Evolutionary conservation across 139 green algal species (phyloP), one percentile per base, ranked within the genome.

Genomic region (Desmodesmus armatus): DNA sequence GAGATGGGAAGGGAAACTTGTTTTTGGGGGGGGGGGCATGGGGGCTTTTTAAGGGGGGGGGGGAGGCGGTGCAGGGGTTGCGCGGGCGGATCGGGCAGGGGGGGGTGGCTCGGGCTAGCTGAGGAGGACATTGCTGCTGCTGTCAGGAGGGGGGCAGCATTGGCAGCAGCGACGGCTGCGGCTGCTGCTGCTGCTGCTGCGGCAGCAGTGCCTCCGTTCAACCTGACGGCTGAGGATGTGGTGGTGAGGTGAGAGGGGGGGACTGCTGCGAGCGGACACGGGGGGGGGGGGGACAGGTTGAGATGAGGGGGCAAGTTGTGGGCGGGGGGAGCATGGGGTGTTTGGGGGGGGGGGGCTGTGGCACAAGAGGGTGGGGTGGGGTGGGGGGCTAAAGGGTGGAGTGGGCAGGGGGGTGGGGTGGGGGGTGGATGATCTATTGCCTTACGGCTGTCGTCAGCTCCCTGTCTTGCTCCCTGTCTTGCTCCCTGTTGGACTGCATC

Each of bases 61-160:
- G n/a, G n/a, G n/a, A n/a, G n/a, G n/a, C n/a, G n/a, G n/a, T n/a
- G n/a, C n/a, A n/a, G n/a, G n/a, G n/a, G n/a, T n/a, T n/a, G n/a
- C n/a, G n/a, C n/a, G n/a, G n/a, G n/a, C n/a, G n/a, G n/a, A n/a
- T n/a, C n/a, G n/a, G n/a, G n/a, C n/a, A n/a, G n/a, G n/a, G n/a
- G n/a, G n/a, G n/a, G n/a, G 31, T 77, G 84, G 0, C 40, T 88
- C 33, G 60, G 55, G 25, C 3, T 66, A 19, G 74, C 47, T 33
- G 31, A 81, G 31, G 74, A 49, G 4, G 74, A 49, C 44, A 81
- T 70, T 19, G 49, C 74, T 63, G 71, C 71, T 63, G 71, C 71
- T 63, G 51, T 29, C 11, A 27, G 27, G n/a, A 37, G 43, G 27
- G 71, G 71, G 23, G 23, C 40, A 40, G 70, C 70, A 21, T 23